A percentile compares a stretch with the other conserved stretches of the same genome.
Conservation (phyloP, 768 basidiomycete species). For the Candolleomyces aberdarensis region DNA sequence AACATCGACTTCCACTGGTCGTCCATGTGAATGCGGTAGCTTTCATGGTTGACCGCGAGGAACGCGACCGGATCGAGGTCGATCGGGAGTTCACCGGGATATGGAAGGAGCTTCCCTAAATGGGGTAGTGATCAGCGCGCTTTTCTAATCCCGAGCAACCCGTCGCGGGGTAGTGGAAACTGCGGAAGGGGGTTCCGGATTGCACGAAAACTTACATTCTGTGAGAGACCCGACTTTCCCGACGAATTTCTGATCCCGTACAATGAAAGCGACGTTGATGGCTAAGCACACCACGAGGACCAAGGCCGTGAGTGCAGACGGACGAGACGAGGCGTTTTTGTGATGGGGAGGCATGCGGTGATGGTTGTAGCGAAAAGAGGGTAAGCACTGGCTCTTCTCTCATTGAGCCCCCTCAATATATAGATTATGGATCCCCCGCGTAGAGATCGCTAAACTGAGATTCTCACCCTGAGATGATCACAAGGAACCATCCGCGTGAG, state of each 20-base stretch:
- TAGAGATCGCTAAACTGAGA: neutral
- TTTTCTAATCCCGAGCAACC: too few relatives aligned
- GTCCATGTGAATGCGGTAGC: neutral
- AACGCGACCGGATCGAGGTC: neutral
- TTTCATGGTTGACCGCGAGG: neutral
- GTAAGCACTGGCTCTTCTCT: too few relatives aligned
- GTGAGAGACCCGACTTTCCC: neutral
- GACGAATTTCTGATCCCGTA: neutral
- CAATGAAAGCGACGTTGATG: neutral
- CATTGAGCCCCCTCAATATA: too few relatives aligned
- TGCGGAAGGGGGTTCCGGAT: neutral
- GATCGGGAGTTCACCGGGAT: neutral
- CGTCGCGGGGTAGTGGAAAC: too few relatives aligned
- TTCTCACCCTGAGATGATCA: too few relatives aligned
- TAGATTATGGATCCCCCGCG: too few relatives aligned
- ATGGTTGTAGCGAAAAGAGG: neutral
- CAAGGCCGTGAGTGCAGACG: neutral
- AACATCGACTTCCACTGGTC: neutral
- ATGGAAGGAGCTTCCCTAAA: neutral
- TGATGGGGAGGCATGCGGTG: neutral
- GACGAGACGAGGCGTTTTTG: neutral
- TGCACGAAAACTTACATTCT: neutral
- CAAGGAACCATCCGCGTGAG: too few relatives aligned
- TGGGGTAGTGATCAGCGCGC: neutral
- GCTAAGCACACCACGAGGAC: neutral